Evolutionary conservation across 1,139 yeast species (phyloP).

Genomic region (Saccharomyces pastorianus): DNA sequence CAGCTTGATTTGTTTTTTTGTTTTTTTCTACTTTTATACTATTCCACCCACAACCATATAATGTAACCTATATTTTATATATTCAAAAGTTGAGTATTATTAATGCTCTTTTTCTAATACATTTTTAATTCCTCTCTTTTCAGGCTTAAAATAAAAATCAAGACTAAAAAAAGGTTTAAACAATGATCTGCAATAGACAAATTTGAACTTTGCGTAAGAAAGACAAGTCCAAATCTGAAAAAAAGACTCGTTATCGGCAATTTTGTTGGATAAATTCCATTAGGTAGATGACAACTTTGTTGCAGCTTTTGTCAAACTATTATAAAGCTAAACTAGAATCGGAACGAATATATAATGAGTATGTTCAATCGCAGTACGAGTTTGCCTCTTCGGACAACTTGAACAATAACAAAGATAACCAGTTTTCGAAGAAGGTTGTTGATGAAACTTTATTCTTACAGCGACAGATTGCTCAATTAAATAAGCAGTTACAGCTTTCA

Average conservation of each 20-base stretch:
- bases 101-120: neutral
- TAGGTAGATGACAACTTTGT: slow-evolving; percentile 15
- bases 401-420: slow-evolving; percentile 14
- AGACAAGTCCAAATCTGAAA: neutral
- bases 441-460: slow-evolving; percentile 26
- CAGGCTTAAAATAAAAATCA: neutral
- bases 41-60: neutral
- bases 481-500: slow-evolving; percentile 26
- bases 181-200: neutral
- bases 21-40: neutral
- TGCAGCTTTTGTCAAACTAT: slow-evolving; percentile 23
- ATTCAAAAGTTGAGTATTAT: neutral
- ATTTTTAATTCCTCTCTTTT: neutral
- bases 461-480: slow-evolving; percentile 30
- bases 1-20: too few relatives aligned
- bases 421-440: slow-evolving; percentile 7
- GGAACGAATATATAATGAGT: slow-evolving; percentile 19
- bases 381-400: neutral
- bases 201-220: neutral
- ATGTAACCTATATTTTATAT: neutral
- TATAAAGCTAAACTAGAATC: slow-evolving; percentile 24
- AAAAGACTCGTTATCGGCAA: neutral
- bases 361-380: slow-evolving; percentile 6
- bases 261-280: neutral
- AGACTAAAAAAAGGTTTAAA: neutral